Evolutionary conservation across 352 stramenopile species (phyloP).

Genomic region (Globisporangium okanoganense): DNA sequence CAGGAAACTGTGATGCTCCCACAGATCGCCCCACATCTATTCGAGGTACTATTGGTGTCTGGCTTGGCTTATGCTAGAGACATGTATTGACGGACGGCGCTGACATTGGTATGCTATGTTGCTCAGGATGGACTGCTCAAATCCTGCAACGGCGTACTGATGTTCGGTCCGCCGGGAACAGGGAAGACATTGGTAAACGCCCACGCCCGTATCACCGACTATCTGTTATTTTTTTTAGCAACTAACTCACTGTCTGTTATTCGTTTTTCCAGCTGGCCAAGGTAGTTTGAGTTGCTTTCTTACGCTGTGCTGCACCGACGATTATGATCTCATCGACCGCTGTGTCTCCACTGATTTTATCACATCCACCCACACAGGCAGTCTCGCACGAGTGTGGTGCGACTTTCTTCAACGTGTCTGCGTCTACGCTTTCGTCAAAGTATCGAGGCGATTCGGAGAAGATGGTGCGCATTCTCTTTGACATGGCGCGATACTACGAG

Average conservation of each 20-base stretch:
- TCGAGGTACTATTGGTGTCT: slow-evolving; percentile 34
- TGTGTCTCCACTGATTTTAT: neutral
- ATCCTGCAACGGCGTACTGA: slow-evolving; percentile 76
- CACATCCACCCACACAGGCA: slow-evolving; percentile 71
- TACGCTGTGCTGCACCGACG: neutral
- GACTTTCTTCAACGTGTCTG: slow-evolving; percentile 98
- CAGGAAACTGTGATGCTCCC: slow-evolving; percentile 86
- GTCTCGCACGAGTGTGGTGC: slow-evolving; percentile 94
- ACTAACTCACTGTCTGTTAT: no score
- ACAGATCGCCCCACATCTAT: slow-evolving; percentile 79
- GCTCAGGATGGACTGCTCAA: slow-evolving; percentile 69
- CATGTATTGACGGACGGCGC: neutral
- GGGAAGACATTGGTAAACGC: slow-evolving; percentile 73
- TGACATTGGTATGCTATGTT: neutral
- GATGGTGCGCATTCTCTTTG: slow-evolving; percentile 96
- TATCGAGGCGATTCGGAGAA: slow-evolving; percentile 94
- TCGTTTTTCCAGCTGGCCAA: slow-evolving; percentile 42
- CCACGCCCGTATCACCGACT: no score
- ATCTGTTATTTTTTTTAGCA: no score
- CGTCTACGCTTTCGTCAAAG: slow-evolving; percentile 90
- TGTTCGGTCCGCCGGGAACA: slow-evolving; percentile 88
- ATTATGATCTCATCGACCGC: neutral
- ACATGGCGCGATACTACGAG: slow-evolving; percentile 97
- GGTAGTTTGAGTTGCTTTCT: neutral
- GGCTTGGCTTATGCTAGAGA: neutral